A percentile compares a stretch with the other conserved stretches of the same genome.
phyloP scores from a whole-genome alignment of 768 basidiomycete genomes.

The Lactifluus volemus region DNA sequence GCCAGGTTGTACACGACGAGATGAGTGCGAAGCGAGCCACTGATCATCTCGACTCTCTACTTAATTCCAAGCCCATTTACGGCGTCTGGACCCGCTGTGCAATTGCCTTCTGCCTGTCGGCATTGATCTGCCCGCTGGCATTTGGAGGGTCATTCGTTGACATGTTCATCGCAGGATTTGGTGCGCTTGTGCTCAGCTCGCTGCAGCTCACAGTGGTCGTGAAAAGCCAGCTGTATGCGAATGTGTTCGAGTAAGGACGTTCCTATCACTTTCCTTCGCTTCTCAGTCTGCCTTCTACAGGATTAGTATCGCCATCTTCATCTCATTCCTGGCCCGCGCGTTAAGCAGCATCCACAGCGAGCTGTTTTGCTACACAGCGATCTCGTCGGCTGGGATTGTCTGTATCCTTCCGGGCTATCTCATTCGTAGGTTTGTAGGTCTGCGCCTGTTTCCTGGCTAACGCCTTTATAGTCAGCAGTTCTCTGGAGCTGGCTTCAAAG shows the following conservation, averaged over 20 bases:
- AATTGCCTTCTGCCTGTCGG: constrained; percentile 60
- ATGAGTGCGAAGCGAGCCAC: constrained; percentile 71
- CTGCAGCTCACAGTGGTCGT: constrained; percentile 64
- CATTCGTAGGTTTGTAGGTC: constrained; percentile 43
- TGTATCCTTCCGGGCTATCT: constrained; percentile 84
- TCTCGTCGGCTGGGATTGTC: constrained; percentile 79
- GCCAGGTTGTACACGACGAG: constrained; percentile 82
- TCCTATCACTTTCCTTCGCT: background rate
- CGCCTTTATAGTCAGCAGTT: constrained; percentile 54
- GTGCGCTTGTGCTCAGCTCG: constrained; percentile 57
- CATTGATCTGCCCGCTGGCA: constrained; percentile 73
- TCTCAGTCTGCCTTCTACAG: constrained; percentile 29
- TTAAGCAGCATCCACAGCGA: constrained; percentile 66
- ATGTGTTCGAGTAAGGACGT: constrained; percentile 73
- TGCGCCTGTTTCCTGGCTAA: background rate
- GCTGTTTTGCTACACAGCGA: constrained; percentile 83
- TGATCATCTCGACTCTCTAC: constrained; percentile 49
- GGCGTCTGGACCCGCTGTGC: constrained; percentile 49
- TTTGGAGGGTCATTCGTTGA: constrained; percentile 81
- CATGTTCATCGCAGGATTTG: constrained; percentile 65
- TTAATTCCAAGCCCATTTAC: constrained; percentile 59
- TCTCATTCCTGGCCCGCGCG: constrained; percentile 73
- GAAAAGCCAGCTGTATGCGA: constrained; percentile 74
- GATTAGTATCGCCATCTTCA: constrained; percentile 70
- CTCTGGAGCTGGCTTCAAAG: constrained; percentile 73